A percentile compares a stretch with the other conserved stretches of the same genome.
Evolutionary conservation across 2,329 filamentous ascomycete genomes (phyloP).

Genomic region (Cyphellophora attinorum): DNA sequence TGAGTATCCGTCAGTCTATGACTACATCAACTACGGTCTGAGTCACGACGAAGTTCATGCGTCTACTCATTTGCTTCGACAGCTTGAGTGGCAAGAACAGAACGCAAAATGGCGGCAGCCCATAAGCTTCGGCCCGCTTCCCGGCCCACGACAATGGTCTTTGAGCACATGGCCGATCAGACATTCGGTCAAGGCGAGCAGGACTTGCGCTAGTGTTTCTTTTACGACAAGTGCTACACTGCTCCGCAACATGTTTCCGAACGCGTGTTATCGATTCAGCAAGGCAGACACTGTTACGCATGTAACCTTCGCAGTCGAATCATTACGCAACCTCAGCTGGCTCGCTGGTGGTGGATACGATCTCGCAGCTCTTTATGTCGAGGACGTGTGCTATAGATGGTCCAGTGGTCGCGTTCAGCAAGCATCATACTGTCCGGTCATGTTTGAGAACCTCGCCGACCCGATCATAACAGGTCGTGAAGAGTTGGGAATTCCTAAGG

Average conservation of each 20-base stretch:
- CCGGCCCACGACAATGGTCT: conserved; percentile 33
- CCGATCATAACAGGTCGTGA: conserved; percentile 52
- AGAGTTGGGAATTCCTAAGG: conserved; percentile 54
- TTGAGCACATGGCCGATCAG: conserved; percentile 23
- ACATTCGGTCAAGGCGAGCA: conserved; percentile 24
- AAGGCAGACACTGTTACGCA: conserved; percentile 34
- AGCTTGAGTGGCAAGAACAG: conserved; percentile 43
- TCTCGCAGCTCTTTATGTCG: conserved; percentile 51
- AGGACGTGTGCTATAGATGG: conserved; percentile 49
- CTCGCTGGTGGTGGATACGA: conserved; percentile 51
- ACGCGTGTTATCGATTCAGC: conserved; percentile 32
- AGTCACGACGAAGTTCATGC: conserved; percentile 51
- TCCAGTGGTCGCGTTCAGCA: conserved; percentile 36
- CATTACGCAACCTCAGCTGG: conserved; percentile 47
- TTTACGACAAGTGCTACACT: conserved; percentile 44
- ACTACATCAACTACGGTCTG: conserved; percentile 43
- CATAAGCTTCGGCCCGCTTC: conserved; percentile 37
- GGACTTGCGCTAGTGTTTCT: conserved; percentile 37
- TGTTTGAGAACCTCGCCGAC: conserved; percentile 51
- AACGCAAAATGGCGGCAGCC: too few relatives aligned
- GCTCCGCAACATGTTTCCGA: conserved; percentile 40
- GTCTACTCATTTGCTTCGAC: conserved; percentile 40
- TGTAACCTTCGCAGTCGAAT: conserved; percentile 33
- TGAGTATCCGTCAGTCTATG: too few relatives aligned
- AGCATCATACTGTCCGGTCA: conserved; percentile 47